Base-by-base conservation (phyloP, 495 filamentous ascomycete species). In the Penicillium silybi region DNA sequence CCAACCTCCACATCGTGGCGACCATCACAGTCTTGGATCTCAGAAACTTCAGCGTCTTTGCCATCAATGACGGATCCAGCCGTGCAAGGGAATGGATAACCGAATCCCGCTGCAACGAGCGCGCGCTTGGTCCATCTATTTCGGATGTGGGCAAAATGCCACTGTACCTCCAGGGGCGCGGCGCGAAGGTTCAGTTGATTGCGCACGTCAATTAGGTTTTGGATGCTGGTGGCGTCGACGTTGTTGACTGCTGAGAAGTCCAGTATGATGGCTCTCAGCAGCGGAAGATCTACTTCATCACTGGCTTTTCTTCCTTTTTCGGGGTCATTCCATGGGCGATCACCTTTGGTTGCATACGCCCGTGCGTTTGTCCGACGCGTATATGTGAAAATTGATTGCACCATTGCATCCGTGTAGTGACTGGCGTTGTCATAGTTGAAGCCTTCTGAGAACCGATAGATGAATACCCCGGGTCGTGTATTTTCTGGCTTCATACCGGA, bases 101-200 rank as follows among this genome's bases (percentile, higher is more conserved):
- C 92, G 67, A 97, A 97, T 18, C 92, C 92, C 4, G 88, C 92
- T 7, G 85, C 80, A 11, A 83, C 85, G 13, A 97, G 84, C 4
- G 89, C 92, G 11, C 92, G 87, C 71, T 95, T 97, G 27, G 92
- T 92, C 92, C 92, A 97, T 43, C 90, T 84, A 72, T 92, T 96
- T 71, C 83, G 90, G 74, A 97, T 86, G 68, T 84, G 84, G 8
- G 90, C 88, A 56, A 97, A 85, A 65, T 97, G 92, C 90, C 92
- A 96, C 59, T 97, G 89, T 5, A 97, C 90, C 5, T 79, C 73
- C 4, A 89, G 83, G 0, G 92, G 92, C 0, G 84, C 64, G 6
- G 88, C 80, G 64, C 95, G 92, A 7, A 84, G 81, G 68, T 96
- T 92, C 13, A 97, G 83, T 62, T 96, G 92, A 65, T 95, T 96